A percentile compares a stretch with the other conserved stretches of the same genome.
These are phyloP conservation scores for Nymphaea colorata DNA, from an alignment of 164 flowering plant genomes.

Conservation along the genomic window DNA sequence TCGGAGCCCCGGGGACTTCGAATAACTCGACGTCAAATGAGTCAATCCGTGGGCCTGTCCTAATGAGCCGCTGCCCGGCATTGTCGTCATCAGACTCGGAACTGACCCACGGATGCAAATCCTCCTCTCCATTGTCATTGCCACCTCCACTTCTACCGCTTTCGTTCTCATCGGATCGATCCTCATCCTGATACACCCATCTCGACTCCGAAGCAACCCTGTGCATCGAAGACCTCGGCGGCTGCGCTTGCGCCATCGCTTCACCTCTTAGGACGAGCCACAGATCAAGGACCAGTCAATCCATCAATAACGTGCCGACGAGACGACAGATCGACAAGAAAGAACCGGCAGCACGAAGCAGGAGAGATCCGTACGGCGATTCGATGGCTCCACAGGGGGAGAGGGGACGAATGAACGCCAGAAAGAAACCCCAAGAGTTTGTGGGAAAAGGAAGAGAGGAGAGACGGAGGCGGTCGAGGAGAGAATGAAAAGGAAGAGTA, in stretches of 20 bases:
- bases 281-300: no score
- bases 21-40: slow-evolving; percentile 96
- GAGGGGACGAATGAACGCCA: no score
- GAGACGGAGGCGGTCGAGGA: no score
- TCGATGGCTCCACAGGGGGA: no score
- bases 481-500: no score
- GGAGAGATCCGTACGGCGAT: no score
- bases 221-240: neutral
- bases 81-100: slow-evolving; percentile 56
- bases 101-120: slow-evolving; percentile 15
- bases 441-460: no score
- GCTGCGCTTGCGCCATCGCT: neutral
- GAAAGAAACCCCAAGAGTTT: no score
- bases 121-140: slow-evolving; percentile 19
- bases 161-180: slow-evolving; percentile 36
- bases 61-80: slow-evolving; percentile 56
- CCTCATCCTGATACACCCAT: neutral
- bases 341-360: no score
- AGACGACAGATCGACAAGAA: no score
- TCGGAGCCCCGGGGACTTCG: slow-evolving; percentile 72
- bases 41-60: slow-evolving; percentile 87
- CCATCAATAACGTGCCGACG: no score
- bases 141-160: slow-evolving; percentile 25
- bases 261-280: no score
- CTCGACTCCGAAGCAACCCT: neutral